These are phyloP conservation scores for Mercurialis annua DNA, from an alignment of 345 rosid genomes.

Conservation along the genomic window DNA sequence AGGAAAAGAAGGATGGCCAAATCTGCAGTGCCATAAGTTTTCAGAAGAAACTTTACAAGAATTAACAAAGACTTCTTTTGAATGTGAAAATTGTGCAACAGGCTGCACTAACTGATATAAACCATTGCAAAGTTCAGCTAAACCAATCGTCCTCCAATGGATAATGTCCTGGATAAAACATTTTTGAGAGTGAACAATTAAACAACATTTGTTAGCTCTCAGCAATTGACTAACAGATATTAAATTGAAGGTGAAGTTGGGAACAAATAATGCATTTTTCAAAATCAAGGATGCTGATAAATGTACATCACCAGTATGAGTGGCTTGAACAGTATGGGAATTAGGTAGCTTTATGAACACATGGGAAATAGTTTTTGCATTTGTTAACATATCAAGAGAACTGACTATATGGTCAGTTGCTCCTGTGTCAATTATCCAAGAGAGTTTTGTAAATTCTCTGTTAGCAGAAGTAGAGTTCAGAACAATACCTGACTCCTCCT, in stretches of 20 bases:
- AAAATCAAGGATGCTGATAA: not conserved
- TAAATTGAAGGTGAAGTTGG: not conserved
- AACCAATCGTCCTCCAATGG: not conserved
- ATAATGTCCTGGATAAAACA: not conserved
- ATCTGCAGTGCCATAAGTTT: not conserved
- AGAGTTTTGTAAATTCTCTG: not conserved
- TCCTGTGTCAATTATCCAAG: too few species aligned
- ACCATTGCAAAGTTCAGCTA: not conserved
- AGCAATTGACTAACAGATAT: not conserved
- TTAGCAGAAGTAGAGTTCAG: not conserved
- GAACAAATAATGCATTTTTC: not conserved
- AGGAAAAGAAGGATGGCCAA: not conserved
- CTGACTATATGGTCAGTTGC: not conserved
- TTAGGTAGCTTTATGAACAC: not conserved
- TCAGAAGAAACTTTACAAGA: not conserved
- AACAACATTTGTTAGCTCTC: not conserved
- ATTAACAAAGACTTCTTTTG: not conserved
- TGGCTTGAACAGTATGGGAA: not conserved
- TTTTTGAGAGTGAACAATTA: not conserved
- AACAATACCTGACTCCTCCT: not conserved
- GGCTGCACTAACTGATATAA: not conserved
- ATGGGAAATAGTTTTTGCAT: not conserved
- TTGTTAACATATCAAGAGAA: not conserved
- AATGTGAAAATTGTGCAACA: too few species aligned
- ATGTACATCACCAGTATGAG: not conserved